Evolutionary conservation across 305 asterid species (phyloP).

Genomic region (Fraxinus greggii): DNA sequence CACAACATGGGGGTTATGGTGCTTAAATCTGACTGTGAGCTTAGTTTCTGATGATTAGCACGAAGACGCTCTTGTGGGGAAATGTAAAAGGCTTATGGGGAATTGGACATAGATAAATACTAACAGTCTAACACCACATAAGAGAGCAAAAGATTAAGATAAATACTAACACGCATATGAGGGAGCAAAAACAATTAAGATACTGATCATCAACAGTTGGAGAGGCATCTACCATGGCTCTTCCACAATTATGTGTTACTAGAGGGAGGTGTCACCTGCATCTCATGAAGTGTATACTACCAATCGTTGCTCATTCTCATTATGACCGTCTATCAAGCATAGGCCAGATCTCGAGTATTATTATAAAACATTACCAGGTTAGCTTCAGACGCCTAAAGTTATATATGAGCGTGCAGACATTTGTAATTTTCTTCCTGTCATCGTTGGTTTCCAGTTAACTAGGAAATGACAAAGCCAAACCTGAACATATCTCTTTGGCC

Average conservation of each 20-base stretch:
- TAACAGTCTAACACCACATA: background rate
- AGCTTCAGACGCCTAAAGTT: background rate
- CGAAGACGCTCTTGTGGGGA: background rate
- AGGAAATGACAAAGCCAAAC: background rate
- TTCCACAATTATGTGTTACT: background rate
- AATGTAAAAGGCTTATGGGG: background rate
- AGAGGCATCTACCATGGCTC: background rate
- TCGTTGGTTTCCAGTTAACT: background rate
- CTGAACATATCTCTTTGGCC: background rate
- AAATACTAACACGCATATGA: background rate
- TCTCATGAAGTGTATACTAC: background rate
- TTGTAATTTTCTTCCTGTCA: background rate
- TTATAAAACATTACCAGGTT: background rate
- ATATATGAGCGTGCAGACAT: background rate
- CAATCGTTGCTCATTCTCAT: background rate
- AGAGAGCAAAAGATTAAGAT: background rate
- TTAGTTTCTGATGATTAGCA: background rate
- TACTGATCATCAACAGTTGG: background rate
- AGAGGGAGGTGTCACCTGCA: background rate
- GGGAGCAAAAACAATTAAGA: background rate
- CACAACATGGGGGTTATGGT: background rate
- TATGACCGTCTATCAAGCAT: background rate
- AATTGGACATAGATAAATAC: background rate
- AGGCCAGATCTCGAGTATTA: background rate
- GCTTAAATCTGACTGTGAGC: background rate